Conservation (phyloP, 2,329 filamentous ascomycete genomes). For the Blastomyces parvus region DNA sequence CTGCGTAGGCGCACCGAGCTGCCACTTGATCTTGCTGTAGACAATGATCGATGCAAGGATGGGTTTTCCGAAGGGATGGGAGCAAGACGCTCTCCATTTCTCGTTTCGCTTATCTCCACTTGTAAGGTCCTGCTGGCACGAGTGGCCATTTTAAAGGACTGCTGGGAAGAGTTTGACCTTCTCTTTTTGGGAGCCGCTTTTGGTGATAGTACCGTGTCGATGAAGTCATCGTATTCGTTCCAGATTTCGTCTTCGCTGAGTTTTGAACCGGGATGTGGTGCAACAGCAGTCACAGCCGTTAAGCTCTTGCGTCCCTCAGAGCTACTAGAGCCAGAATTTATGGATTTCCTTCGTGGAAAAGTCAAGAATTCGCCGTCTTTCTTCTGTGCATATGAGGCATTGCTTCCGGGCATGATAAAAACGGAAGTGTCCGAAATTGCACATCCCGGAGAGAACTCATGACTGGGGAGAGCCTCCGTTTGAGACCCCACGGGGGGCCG, state of each 20-base stretch:
- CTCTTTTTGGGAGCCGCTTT: slow-evolving; percentile 24
- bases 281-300: slow-evolving; percentile 55
- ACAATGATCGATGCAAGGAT: slow-evolving; percentile 17
- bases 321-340: slow-evolving; percentile 56
- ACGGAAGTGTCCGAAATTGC: slow-evolving; percentile 27
- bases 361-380: slow-evolving; percentile 56
- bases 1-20: slow-evolving; percentile 38
- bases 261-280: slow-evolving; percentile 53
- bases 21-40: slow-evolving; percentile 22
- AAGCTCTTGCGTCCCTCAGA: slow-evolving; percentile 46
- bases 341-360: slow-evolving; percentile 65
- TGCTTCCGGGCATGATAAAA: slow-evolving; percentile 16
- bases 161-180: slow-evolving; percentile 16
- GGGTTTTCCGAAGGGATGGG: slow-evolving; percentile 20
- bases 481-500: slow-evolving; percentile 18
- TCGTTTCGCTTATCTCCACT: slow-evolving; percentile 24
- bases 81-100: slow-evolving; percentile 4
- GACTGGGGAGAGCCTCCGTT: slow-evolving; percentile 20
- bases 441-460: slow-evolving; percentile 20
- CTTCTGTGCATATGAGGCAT: slow-evolving; percentile 31
- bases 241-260: slow-evolving; percentile 79
- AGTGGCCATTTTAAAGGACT: slow-evolving; percentile 30
- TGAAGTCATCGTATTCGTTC: slow-evolving; percentile 86
- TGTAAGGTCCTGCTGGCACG: slow-evolving; percentile 33
- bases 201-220: slow-evolving; percentile 57